A percentile compares a stretch with the other conserved stretches of the same genome.
Evolutionary conservation across 2,329 filamentous ascomycete species (phyloP).

Genomic region (Calonectria hongkongensis): DNA sequence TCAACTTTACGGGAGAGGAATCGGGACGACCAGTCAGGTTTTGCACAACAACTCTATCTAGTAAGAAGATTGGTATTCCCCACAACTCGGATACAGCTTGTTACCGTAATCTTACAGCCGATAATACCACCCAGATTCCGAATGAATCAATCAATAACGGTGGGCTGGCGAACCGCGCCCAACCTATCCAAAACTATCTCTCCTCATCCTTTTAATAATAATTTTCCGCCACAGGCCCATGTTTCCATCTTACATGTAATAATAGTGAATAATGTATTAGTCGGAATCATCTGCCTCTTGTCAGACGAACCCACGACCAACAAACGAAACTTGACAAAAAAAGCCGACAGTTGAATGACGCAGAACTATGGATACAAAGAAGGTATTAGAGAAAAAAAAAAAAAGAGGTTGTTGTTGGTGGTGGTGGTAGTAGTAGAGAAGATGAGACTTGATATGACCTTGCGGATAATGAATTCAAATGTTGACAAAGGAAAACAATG

Average conservation of each 20-base stretch:
- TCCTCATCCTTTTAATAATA: slow-evolving; percentile 1
- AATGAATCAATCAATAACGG: not conserved
- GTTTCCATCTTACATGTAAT: slow-evolving; percentile 22
- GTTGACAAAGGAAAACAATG: slow-evolving; percentile 8
- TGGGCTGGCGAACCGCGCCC: not conserved
- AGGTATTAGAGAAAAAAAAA: slow-evolving; percentile 45
- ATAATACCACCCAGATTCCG: not conserved
- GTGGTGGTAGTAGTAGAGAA: not conserved
- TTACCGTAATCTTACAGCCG: slow-evolving; percentile 14
- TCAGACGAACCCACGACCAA: slow-evolving; percentile 15
- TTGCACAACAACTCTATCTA: slow-evolving; percentile 20
- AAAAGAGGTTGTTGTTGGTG: not conserved
- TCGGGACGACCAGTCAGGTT: not conserved
- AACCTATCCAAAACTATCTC: slow-evolving; percentile 2
- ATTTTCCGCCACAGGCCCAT: slow-evolving; percentile 1
- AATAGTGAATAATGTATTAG: slow-evolving; percentile 30
- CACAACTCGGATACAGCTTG: not conserved
- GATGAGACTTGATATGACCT: slow-evolving; percentile 7
- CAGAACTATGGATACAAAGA: slow-evolving; percentile 51
- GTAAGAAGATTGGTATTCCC: slow-evolving; percentile 8
- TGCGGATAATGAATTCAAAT: slow-evolving; percentile 4
- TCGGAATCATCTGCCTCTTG: slow-evolving; percentile 15
- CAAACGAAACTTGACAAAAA: slow-evolving; percentile 33
- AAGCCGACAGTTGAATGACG: slow-evolving; percentile 31
- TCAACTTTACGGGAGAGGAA: not conserved